Evolutionary conservation across 2,329 filamentous ascomycete species (phyloP).

Genomic region (Fusarium pseudonygamai): DNA sequence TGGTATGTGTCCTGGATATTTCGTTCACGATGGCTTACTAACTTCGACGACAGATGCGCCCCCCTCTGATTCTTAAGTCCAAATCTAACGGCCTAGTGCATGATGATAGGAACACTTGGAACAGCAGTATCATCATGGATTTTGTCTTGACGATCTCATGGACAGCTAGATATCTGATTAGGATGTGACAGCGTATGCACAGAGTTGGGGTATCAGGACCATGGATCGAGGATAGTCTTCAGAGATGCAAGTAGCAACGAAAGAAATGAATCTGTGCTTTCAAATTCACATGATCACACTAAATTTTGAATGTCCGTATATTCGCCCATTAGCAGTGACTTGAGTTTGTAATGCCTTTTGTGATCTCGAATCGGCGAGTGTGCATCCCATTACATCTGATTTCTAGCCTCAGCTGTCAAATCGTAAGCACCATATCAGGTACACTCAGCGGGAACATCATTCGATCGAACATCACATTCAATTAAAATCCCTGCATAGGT

Average conservation of each 20-base stretch:
- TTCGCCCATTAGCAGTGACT: no score
- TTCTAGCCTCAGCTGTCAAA: neutral
- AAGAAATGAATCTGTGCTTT: neutral
- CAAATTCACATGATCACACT: neutral
- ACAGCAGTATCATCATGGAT: neutral
- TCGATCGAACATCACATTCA: neutral
- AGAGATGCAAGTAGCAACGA: neutral
- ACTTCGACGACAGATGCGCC: conserved; percentile 23
- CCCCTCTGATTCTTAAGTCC: conserved; percentile 21
- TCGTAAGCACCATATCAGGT: no score
- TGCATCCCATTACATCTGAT: neutral
- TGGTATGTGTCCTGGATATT: conserved; percentile 18
- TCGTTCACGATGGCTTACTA: neutral
- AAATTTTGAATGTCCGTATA: neutral
- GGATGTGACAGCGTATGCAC: conserved; percentile 10
- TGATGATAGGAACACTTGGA: neutral
- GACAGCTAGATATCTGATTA: conserved; percentile 30
- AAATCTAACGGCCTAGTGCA: neutral
- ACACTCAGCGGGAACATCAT: neutral
- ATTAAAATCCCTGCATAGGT: no score
- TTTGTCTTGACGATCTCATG: conserved; percentile 11
- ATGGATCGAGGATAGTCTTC: conserved; percentile 2
- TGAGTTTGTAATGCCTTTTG: neutral
- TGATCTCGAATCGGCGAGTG: neutral
- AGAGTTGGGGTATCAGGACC: conserved; percentile 23